phyloP scores from a whole-genome alignment of 495 filamentous ascomycete genomes.

The Trichoderma reesei region DNA sequence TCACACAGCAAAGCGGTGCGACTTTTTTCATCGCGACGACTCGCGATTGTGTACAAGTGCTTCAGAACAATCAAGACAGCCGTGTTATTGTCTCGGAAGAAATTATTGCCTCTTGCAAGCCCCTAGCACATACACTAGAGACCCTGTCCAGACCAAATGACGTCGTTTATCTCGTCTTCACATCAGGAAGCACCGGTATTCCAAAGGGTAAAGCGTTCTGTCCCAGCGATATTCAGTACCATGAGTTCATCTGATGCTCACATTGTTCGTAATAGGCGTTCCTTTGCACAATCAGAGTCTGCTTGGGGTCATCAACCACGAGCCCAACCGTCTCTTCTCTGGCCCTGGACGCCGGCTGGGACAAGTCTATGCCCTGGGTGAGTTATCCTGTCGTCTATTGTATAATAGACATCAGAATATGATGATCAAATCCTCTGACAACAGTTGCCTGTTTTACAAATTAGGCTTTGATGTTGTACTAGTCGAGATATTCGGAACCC shows the following conservation, averaged over 20 bases:
- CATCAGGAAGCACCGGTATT: slow-evolving; percentile 19
- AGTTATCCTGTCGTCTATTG: background rate
- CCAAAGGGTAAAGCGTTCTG: slow-evolving; percentile 15
- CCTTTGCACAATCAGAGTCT: background rate
- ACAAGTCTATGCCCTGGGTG: slow-evolving; percentile 15
- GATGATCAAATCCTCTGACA: background rate
- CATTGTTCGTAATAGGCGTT: background rate
- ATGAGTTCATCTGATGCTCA: background rate
- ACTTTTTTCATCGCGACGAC: slow-evolving; percentile 10
- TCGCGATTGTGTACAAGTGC: background rate
- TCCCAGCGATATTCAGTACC: background rate
- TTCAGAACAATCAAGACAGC: background rate
- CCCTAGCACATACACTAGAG: slow-evolving; percentile 5
- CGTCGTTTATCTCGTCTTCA: slow-evolving; percentile 18
- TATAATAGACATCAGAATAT: background rate
- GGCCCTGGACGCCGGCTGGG: slow-evolving; percentile 15
- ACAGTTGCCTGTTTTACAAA: background rate
- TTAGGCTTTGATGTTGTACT: slow-evolving; percentile 18
- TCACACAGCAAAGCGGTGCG: slow-evolving; percentile 12
- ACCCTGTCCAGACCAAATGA: slow-evolving; percentile 10
- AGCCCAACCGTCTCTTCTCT: slow-evolving; percentile 10
- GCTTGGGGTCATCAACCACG: slow-evolving; percentile 8
- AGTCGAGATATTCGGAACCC: slow-evolving; percentile 17
- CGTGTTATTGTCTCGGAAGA: background rate
- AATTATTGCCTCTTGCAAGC: background rate